A percentile compares a stretch with the other conserved stretches of the same genome.
Evolutionary conservation across 257 asterid genomes (phyloP).

Genomic region (Solanum neorickii): DNA sequence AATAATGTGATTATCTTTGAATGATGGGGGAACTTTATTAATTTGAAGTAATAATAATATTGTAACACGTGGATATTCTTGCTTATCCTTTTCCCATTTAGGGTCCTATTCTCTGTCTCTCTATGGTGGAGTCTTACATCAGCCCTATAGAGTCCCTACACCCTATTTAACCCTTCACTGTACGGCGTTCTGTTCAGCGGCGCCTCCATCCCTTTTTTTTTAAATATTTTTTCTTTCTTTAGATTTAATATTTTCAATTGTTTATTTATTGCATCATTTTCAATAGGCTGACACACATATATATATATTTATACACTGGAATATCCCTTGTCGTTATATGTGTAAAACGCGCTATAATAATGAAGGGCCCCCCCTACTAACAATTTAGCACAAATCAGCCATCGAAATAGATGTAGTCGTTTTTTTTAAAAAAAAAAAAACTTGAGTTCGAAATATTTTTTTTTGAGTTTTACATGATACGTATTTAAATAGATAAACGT

Average conservation of each 20-base stretch:
- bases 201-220: constrained; percentile 32
- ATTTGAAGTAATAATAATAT: too few species aligned
- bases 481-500: too few species aligned
- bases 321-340: not conserved
- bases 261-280: not conserved
- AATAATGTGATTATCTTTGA: too few species aligned
- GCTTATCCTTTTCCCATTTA: not conserved
- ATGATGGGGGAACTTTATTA: not conserved
- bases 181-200: constrained; percentile 50
- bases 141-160: constrained; percentile 20
- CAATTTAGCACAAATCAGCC: not conserved
- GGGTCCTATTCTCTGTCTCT: not conserved
- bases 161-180: constrained; percentile 28
- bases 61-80: not conserved
- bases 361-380: not conserved
- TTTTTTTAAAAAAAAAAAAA: too few species aligned
- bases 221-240: not conserved
- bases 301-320: not conserved
- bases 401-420: not conserved
- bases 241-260: not conserved
- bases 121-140: not conserved
- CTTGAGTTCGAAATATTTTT: too few species aligned
- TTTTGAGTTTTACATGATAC: fast-evolving
- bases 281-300: not conserved
- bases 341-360: not conserved